These are phyloP conservation scores for Quercus aquifolioides DNA, from an alignment of 306 rosid genomes.

Conservation along the genomic window DNA sequence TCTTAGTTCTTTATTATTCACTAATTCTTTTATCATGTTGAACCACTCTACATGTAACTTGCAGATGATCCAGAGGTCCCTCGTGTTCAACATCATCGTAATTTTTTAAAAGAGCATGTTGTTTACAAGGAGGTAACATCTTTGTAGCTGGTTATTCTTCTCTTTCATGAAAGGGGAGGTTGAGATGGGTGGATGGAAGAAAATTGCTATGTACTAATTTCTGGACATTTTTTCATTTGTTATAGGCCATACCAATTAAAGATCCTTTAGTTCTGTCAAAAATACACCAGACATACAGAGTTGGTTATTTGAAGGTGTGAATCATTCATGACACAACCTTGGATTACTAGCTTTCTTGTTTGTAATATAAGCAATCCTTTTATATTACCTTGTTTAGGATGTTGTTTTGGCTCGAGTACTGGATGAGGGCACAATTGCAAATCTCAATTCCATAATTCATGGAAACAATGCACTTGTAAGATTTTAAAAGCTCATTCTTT, in stretches of 20 bases:
- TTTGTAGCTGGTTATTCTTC: background rate
- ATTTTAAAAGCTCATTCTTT: constrained; percentile 12
- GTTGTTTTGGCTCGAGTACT: constrained; percentile 81
- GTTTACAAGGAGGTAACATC: constrained; percentile 85
- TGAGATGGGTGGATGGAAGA: background rate
- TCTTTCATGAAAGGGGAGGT: constrained; percentile 11
- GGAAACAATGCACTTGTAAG: constrained; percentile 82
- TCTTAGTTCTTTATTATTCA: constrained; percentile 12
- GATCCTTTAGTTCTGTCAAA: constrained; percentile 70
- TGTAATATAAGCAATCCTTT: constrained; percentile 7
- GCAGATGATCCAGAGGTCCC: constrained; percentile 88
- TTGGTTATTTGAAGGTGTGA: constrained; percentile 92
- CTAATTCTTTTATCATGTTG: constrained; percentile 14
- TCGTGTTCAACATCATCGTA: constrained; percentile 69
- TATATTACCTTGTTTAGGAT: constrained; percentile 54
- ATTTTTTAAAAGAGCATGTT: constrained; percentile 80
- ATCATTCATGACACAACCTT: constrained; percentile 1
- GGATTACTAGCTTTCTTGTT: constrained; percentile 4
- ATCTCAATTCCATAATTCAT: constrained; percentile 83
- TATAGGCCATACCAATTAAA: constrained; percentile 90
- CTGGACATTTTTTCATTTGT: constrained; percentile 12
- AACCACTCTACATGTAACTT: constrained; percentile 20
- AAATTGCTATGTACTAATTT: background rate
- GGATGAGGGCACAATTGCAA: constrained; percentile 84
- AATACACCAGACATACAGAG: constrained; percentile 95